Conservation (phyloP, 495 filamentous ascomycete species). For the Aspergillus conjunctus region DNA sequence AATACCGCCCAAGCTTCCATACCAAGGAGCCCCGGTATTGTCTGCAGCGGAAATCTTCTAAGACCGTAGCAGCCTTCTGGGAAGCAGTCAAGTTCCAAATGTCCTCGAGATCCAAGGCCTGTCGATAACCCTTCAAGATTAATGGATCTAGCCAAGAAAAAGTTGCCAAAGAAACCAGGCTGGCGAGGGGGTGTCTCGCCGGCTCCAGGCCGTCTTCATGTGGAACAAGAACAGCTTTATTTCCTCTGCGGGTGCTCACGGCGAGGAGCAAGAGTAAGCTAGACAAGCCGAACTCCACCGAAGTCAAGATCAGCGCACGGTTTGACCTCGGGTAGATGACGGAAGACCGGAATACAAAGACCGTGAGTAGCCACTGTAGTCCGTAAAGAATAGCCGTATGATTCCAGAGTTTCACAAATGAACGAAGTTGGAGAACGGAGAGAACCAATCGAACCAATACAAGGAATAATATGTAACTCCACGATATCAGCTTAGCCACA, state of each 20-base stretch:
- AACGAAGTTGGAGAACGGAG: slow-evolving; percentile 62
- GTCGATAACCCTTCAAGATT: slow-evolving; percentile 86
- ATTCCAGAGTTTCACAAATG: slow-evolving; percentile 80
- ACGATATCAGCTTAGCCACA: slow-evolving; percentile 65
- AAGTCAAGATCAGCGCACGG: slow-evolving; percentile 60
- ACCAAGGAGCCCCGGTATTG: slow-evolving; percentile 82
- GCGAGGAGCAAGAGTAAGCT: slow-evolving; percentile 73
- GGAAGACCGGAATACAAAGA: slow-evolving; percentile 79
- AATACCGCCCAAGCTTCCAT: slow-evolving; percentile 81
- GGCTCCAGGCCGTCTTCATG: slow-evolving; percentile 86
- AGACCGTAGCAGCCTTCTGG: slow-evolving; percentile 79
- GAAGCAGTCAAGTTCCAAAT: slow-evolving; percentile 91
- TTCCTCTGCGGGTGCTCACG: slow-evolving; percentile 83
- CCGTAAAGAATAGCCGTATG: slow-evolving; percentile 89
- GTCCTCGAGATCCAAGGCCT: slow-evolving; percentile 76
- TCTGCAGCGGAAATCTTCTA: slow-evolving; percentile 79
- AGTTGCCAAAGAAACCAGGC: slow-evolving; percentile 81
- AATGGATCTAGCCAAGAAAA: slow-evolving; percentile 91
- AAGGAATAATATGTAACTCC: slow-evolving; percentile 82
- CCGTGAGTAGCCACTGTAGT: slow-evolving; percentile 75
- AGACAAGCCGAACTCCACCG: slow-evolving; percentile 71
- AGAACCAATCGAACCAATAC: slow-evolving; percentile 71
- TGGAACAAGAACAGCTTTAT: slow-evolving; percentile 83
- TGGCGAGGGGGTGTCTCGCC: slow-evolving; percentile 80
- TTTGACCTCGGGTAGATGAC: slow-evolving; percentile 71